Conservation (phyloP, 106 monocot species). For the Amphibolis antarctica region DNA sequence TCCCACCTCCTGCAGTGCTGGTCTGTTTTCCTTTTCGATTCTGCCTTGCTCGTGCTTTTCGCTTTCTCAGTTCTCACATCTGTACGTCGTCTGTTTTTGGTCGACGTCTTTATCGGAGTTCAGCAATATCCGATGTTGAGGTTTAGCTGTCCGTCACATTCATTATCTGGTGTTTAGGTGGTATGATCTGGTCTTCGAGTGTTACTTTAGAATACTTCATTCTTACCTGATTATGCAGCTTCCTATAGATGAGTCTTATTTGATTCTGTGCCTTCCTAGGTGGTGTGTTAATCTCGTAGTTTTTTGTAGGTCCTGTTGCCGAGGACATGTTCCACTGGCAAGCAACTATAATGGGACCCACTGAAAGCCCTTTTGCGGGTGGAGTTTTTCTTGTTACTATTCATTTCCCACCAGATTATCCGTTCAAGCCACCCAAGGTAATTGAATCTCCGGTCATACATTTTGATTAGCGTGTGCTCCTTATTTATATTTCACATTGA, state of each 20-base stretch:
- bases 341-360: slow-evolving; percentile 26
- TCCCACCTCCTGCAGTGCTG: slow-evolving; percentile 20
- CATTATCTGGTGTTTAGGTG: too few species aligned
- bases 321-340: slow-evolving; percentile 31
- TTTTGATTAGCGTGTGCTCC: background rate
- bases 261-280: too few species aligned
- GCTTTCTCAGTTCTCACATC: too few species aligned
- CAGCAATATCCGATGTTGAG: too few species aligned
- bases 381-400: slow-evolving; percentile 25
- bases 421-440: slow-evolving; percentile 29
- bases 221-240: too few species aligned
- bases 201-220: too few species aligned
- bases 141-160: too few species aligned
- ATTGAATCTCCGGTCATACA: background rate
- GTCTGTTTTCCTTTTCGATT: background rate
- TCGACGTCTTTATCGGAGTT: too few species aligned
- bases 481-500: background rate
- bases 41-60: background rate
- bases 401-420: slow-evolving; percentile 27
- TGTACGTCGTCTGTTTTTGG: too few species aligned
- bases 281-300: too few species aligned
- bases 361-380: slow-evolving; percentile 23
- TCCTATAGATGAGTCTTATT: too few species aligned
- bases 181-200: too few species aligned
- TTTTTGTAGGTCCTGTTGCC: slow-evolving; percentile 16